A percentile compares a stretch with the other conserved stretches of the same genome.
phyloP scores from a whole-genome alignment of 2,329 filamentous ascomycete species.

The Hymenoscyphus repandus region DNA sequence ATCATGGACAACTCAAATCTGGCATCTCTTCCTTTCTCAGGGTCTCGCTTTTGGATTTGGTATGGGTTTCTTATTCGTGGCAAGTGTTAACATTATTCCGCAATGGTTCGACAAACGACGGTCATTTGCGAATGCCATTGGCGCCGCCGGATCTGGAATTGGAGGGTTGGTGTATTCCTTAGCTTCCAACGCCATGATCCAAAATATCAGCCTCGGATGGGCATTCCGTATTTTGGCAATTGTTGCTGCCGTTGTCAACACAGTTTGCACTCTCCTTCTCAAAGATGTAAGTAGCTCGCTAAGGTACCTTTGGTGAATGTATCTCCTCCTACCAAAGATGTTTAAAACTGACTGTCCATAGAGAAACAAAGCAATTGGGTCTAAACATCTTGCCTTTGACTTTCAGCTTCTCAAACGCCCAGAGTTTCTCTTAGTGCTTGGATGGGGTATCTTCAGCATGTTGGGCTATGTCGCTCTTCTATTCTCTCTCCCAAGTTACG shows the following conservation, averaged over 20 bases:
- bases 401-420: slow-evolving; percentile 51
- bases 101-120: slow-evolving; percentile 56
- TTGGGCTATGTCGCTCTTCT: slow-evolving; percentile 72
- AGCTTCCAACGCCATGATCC: slow-evolving; percentile 49
- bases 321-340: background rate
- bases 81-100: slow-evolving; percentile 55
- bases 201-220: slow-evolving; percentile 47
- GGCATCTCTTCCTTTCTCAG: slow-evolving; percentile 72
- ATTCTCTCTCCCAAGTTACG: slow-evolving; percentile 72
- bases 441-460: slow-evolving; percentile 67
- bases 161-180: slow-evolving; percentile 60
- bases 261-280: slow-evolving; percentile 56
- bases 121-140: slow-evolving; percentile 57
- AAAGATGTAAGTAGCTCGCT: slow-evolving; percentile 41
- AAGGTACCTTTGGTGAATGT: background rate
- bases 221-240: slow-evolving; percentile 51
- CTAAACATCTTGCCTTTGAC: slow-evolving; percentile 64
- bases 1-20: slow-evolving; percentile 62
- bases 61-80: slow-evolving; percentile 69
- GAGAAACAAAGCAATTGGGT: slow-evolving; percentile 65
- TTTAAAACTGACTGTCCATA: background rate
- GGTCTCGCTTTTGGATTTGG: slow-evolving; percentile 73
- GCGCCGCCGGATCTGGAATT: slow-evolving; percentile 61
- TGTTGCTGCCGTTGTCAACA: slow-evolving; percentile 58
- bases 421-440: slow-evolving; percentile 60